Evolutionary conservation across 805 yeast species (phyloP).

Genomic region (Wickerhamiella australiensis): DNA sequence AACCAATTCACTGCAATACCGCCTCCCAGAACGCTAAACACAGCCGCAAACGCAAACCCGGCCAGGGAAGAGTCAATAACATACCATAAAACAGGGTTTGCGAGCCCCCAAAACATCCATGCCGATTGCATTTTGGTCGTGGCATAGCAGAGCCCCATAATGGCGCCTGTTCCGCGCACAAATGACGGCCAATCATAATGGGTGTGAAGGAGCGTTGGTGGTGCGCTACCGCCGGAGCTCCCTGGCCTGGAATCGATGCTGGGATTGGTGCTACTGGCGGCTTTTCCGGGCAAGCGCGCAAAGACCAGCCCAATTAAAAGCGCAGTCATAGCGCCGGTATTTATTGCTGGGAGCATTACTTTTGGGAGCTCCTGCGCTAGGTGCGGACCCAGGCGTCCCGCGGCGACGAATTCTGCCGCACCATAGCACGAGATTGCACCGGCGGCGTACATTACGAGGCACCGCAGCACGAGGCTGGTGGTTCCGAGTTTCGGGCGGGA

Average conservation of each 20-base stretch:
- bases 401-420: conserved; percentile 25
- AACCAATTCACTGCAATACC: conserved; percentile 21
- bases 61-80: conserved; percentile 29
- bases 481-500: background rate
- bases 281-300: conserved; percentile 23
- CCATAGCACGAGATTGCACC: conserved; percentile 26
- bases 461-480: conserved; percentile 14
- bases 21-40: conserved; percentile 27
- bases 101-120: conserved; percentile 28
- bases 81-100: conserved; percentile 33
- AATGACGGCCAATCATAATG: conserved; percentile 27
- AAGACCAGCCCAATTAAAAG: conserved; percentile 23
- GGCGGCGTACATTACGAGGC: conserved; percentile 20
- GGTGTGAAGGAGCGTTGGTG: conserved; percentile 2
- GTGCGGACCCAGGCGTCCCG: conserved; percentile 17
- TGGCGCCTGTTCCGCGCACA: conserved; percentile 31
- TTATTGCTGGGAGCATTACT: conserved; percentile 16
- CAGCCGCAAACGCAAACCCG: conserved; percentile 28
- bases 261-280: background rate
- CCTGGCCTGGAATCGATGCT: background rate
- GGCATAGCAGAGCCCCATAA: conserved; percentile 32
- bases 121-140: conserved; percentile 29
- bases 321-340: conserved; percentile 21
- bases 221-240: no score
- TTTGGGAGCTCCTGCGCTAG: conserved; percentile 20